Percentiles rank a stretch among this genome's conserved stretches.
Evolutionary conservation across 202 grass and related monocot species (phyloP).

Genomic region (Schoenoplectus triqueter): DNA sequence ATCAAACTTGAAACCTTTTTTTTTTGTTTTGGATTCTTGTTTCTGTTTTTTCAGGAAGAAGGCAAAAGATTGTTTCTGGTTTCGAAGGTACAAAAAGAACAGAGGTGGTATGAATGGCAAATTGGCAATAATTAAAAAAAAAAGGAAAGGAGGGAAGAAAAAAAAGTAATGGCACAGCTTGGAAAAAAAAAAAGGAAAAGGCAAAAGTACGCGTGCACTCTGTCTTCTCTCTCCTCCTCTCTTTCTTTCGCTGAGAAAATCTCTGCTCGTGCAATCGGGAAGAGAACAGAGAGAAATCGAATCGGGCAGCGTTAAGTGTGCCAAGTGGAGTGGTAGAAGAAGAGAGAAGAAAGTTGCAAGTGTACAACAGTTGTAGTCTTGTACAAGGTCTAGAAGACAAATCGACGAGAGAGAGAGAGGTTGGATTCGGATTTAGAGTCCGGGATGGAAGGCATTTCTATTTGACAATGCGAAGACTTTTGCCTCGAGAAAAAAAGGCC

Average conservation of each 20-base stretch:
- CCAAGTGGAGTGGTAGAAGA: background rate
- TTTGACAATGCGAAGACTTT: slow-evolving; percentile 13
- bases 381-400: slow-evolving; percentile 8
- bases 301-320: background rate
- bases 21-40: slow-evolving; percentile 28
- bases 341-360: background rate
- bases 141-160: slow-evolving; percentile 13
- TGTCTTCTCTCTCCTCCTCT: slow-evolving; percentile 15
- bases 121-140: slow-evolving; percentile 10
- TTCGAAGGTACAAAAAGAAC: slow-evolving; percentile 36
- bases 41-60: slow-evolving; percentile 23
- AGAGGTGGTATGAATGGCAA: slow-evolving; percentile 28
- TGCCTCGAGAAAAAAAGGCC: too few relatives aligned
- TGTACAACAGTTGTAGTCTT: background rate
- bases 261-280: slow-evolving; percentile 2
- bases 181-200: slow-evolving; percentile 34
- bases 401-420: background rate
- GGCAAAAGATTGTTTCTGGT: slow-evolving; percentile 18
- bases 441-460: background rate
- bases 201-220: slow-evolving; percentile 42
- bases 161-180: slow-evolving; percentile 34
- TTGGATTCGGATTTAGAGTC: too few relatives aligned
- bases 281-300: background rate
- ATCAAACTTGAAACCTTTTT: background rate
- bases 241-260: background rate